phyloP scores from a whole-genome alignment of 2,329 filamentous ascomycete species.

The Monosporascus cannonballus region DNA sequence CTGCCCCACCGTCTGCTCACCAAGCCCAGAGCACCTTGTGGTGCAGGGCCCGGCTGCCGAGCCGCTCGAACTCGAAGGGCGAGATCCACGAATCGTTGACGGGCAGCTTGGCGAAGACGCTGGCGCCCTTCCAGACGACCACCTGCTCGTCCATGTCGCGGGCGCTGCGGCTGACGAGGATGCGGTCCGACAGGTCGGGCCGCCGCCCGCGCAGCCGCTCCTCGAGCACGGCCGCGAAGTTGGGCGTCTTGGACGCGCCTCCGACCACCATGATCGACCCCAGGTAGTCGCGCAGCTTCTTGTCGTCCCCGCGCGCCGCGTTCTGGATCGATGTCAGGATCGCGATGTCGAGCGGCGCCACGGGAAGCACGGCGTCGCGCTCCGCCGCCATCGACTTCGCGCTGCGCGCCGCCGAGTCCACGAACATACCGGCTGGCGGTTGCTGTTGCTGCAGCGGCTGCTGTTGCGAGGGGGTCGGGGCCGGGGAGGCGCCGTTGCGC shows the following conservation, averaged over 20 bases:
- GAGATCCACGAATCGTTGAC: conserved; percentile 97
- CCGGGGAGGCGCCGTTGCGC: conserved; percentile 43
- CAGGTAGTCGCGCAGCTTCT: conserved; percentile 85
- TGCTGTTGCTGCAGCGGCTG: conserved; percentile 25
- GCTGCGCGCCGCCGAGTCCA: conserved; percentile 46
- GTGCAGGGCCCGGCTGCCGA: conserved; percentile 75
- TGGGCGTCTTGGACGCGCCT: conserved; percentile 73
- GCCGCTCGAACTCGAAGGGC: conserved; percentile 76
- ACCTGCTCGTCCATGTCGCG: conserved; percentile 95
- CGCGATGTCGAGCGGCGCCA: conserved; percentile 79
- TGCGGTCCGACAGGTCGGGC: conserved; percentile 54
- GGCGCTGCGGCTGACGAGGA: conserved; percentile 64
- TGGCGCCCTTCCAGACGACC: conserved; percentile 96
- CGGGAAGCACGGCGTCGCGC: conserved; percentile 73
- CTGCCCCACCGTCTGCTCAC: conserved; percentile 24
- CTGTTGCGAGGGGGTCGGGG: conserved; percentile 23
- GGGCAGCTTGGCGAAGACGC: conserved; percentile 86
- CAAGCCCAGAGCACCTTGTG: conserved; percentile 69
- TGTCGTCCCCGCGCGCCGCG: conserved; percentile 82
- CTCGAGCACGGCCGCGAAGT: conserved; percentile 78
- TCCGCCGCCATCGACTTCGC: conserved; percentile 54
- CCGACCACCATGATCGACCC: conserved; percentile 88
- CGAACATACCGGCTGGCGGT: conserved; percentile 39
- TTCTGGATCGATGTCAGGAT: conserved; percentile 87
- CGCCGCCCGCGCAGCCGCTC: conserved; percentile 66